Conservation (phyloP, 2,329 filamentous ascomycete genomes). For the Xylariaceae sp. region DNA sequence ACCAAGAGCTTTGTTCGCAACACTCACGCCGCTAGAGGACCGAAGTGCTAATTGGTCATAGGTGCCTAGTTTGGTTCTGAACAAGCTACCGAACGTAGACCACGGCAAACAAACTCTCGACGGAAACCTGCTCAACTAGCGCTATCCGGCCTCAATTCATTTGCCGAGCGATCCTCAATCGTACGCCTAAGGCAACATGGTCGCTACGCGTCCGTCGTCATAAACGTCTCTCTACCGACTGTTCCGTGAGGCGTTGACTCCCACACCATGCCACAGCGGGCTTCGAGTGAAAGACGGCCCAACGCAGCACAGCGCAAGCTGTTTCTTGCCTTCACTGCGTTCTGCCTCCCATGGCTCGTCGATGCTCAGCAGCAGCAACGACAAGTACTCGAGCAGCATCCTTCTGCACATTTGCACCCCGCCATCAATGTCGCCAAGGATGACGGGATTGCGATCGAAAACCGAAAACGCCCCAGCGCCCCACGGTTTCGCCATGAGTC, state of each 20-base stretch:
- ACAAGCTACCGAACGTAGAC: background rate
- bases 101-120: background rate
- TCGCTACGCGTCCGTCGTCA: background rate
- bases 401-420: conserved; percentile 24
- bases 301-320: conserved; percentile 36
- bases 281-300: conserved; percentile 52
- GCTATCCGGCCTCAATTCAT: background rate
- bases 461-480: conserved; percentile 18
- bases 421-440: conserved; percentile 25
- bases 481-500: conserved; percentile 21
- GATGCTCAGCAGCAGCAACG: conserved; percentile 59
- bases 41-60: background rate
- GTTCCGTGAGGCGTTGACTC: conserved; percentile 20
- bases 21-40: background rate
- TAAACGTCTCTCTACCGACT: background rate
- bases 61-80: background rate
- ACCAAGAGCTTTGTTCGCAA: background rate
- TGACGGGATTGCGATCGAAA: conserved; percentile 20
- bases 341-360: conserved; percentile 50
- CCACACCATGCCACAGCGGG: conserved; percentile 55
- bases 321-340: conserved; percentile 47
- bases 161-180: too few relatives aligned
- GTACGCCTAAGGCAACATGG: background rate
- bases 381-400: conserved; percentile 25
- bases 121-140: background rate